Evolutionary conservation across 164 flowering plant species (phyloP).

Genomic region (Nelumbo lutea): DNA sequence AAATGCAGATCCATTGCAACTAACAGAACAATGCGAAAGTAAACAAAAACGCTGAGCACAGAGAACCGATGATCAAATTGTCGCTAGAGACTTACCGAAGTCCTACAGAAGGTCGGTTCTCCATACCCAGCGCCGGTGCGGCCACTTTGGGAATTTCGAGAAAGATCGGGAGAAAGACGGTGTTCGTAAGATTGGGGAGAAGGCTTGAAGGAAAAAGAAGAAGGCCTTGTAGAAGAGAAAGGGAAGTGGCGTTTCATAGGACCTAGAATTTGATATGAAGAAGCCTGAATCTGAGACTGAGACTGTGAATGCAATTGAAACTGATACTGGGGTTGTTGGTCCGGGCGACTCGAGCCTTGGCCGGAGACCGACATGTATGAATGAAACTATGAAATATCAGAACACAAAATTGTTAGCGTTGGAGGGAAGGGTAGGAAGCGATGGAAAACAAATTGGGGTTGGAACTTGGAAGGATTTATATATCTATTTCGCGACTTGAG

Average conservation of each 20-base stretch:
- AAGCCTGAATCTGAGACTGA: conserved; percentile 3
- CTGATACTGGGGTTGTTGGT: conserved; percentile 9
- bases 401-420: neutral
- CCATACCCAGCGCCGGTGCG: neutral
- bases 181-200: neutral
- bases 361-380: conserved; percentile 16
- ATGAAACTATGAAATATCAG: too few species aligned
- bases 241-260: conserved; percentile 16
- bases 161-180: neutral
- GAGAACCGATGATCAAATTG: neutral
- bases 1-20: too few species aligned
- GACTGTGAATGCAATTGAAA: conserved; percentile 11
- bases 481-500: neutral
- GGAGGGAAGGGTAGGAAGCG: neutral
- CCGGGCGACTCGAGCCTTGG: conserved; percentile 16
- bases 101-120: conserved; percentile 2
- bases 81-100: conserved; percentile 7
- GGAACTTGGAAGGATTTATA: too few species aligned
- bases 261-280: conserved; percentile 1
- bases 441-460: too few species aligned
- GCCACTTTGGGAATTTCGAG: neutral
- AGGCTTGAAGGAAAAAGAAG: neutral
- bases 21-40: neutral
- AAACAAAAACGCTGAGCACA: neutral
- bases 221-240: conserved; percentile 7